Percentiles rank a stretch among this genome's conserved stretches.
Conservation (phyloP, 257 asterid species). For the Echites panduratus region DNA sequence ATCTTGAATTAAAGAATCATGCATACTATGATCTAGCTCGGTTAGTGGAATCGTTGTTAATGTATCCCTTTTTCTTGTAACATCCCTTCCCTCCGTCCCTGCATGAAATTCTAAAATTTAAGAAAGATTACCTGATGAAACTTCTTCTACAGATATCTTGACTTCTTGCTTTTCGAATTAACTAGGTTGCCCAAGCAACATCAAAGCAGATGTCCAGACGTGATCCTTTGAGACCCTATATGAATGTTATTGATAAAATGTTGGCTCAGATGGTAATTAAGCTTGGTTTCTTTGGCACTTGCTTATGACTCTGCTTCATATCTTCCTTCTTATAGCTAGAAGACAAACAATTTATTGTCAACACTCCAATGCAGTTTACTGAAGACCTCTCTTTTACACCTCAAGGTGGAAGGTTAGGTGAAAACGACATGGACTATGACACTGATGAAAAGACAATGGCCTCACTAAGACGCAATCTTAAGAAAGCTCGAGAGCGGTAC, state of each 20-base stretch:
- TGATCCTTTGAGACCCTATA: slow-evolving; percentile 64
- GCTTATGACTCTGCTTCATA: not conserved
- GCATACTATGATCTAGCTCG: not conserved
- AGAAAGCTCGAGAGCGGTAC: slow-evolving; percentile 57
- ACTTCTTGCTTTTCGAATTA: slow-evolving; percentile 14
- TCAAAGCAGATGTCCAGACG: slow-evolving; percentile 80
- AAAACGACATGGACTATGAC: slow-evolving; percentile 78
- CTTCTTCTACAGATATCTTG: not conserved
- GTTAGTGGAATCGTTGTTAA: not conserved
- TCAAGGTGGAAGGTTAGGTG: slow-evolving; percentile 74
- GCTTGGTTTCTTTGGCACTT: slow-evolving; percentile 14
- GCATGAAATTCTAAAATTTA: not conserved
- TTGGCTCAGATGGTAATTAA: slow-evolving; percentile 54
- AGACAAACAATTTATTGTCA: not conserved
- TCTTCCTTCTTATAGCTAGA: slow-evolving; percentile 5
- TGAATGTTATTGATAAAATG: slow-evolving; percentile 67
- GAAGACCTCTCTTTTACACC: slow-evolving; percentile 74
- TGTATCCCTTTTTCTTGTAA: not conserved
- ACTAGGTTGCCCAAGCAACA: slow-evolving; percentile 74
- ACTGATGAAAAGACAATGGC: slow-evolving; percentile 78
- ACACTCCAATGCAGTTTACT: slow-evolving; percentile 41
- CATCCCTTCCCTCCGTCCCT: not conserved
- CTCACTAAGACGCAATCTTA: slow-evolving; percentile 59
- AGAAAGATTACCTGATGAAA: not conserved
- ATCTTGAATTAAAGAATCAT: not conserved